Evolutionary conservation across 1,139 yeast genomes (phyloP), one percentile per base, ranked within the genome.

Genomic region (Pichia sp.): DNA sequence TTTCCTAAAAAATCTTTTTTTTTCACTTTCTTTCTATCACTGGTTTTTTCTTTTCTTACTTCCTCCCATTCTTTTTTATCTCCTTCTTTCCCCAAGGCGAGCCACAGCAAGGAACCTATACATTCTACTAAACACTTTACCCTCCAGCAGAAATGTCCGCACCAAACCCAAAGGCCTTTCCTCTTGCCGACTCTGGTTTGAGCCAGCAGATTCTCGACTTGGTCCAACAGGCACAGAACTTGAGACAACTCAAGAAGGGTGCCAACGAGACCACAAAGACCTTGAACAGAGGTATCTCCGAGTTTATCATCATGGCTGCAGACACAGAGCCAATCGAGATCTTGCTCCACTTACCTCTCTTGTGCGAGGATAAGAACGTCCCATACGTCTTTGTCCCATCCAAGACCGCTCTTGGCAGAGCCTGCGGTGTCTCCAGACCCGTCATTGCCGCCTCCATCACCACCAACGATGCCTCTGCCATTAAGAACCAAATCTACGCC

Each of bases 181-280:
- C 99, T 71, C 82, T 95, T 70, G 98, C 99, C 66, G 98, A 93
- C 72, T 85, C 96, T 61, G 91, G 85, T 62, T 82, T 95, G 67
- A 79, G 96, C 63, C 98, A 93, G 78, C 97, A 93, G 77, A 93
- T 95, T 73, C 83, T 95, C 71, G 99, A 93, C 69, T 91, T 95
- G 70, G 95, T 88, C 66, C 99, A 93, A 78, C 99, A 93, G 79
- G 89, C 98, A 58, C 91, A 96, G 68, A 91, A 88, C 78, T 83
- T 93, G 74, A 90, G 98, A 80, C 99, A 95, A 77, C 84, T 93
- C 74, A 93, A 95, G 83, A 93, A 93, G 76, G 99, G 99, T 74
- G 99, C 99, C 62, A 93, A 95, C 74, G 99, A 93, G 78, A 96
- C 99, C 66, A 95, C 99, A 78, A 93, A 95, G 82, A 93, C 99